Evolutionary conservation across 176 grass and related monocot species (phyloP).

Genomic region (Echinochloa phyllopogon): DNA sequence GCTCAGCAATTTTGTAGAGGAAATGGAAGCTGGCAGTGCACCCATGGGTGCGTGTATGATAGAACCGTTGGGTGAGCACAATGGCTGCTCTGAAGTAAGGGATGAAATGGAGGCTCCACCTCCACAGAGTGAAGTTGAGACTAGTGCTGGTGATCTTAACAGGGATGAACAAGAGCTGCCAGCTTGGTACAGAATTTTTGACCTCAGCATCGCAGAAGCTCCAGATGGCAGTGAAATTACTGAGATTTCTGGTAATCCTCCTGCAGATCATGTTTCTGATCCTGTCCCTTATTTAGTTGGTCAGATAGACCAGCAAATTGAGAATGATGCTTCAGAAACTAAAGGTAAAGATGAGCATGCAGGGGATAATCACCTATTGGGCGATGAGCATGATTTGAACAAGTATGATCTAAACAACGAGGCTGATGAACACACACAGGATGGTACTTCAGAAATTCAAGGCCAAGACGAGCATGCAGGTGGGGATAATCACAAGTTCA

Average conservation of each 20-base stretch:
- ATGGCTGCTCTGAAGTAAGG: not conserved
- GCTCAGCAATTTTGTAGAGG: conserved; percentile 14
- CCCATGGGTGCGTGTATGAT: not conserved
- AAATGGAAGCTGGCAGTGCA: not conserved
- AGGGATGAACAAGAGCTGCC: conserved; percentile 54
- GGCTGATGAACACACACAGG: not conserved
- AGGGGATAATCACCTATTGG: conserved; percentile 8
- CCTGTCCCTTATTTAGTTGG: conserved; percentile 37
- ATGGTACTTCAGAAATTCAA: conserved; percentile 34
- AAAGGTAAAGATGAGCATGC: conserved; percentile 31
- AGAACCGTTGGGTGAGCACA: conserved; percentile 18
- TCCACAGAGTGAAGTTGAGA: conserved; percentile 30
- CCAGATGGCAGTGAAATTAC: conserved; percentile 39
- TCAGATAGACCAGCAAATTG: conserved; percentile 9
- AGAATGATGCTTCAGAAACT: conserved; percentile 29
- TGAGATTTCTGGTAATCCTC: conserved; percentile 28
- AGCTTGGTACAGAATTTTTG: conserved; percentile 52
- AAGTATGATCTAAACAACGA: conserved; percentile 9
- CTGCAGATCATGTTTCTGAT: conserved; percentile 28
- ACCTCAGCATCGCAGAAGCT: conserved; percentile 46
- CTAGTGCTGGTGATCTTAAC: conserved; percentile 21
- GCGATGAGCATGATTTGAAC: not conserved
- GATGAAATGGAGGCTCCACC: conserved; percentile 30
- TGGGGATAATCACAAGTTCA: conserved; percentile 19
- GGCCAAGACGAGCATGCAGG: conserved; percentile 18